A percentile compares a stretch with the other conserved stretches of the same genome.
phyloP scores from a whole-genome alignment of 257 asterid species.

The Voacanga thouarsii region DNA sequence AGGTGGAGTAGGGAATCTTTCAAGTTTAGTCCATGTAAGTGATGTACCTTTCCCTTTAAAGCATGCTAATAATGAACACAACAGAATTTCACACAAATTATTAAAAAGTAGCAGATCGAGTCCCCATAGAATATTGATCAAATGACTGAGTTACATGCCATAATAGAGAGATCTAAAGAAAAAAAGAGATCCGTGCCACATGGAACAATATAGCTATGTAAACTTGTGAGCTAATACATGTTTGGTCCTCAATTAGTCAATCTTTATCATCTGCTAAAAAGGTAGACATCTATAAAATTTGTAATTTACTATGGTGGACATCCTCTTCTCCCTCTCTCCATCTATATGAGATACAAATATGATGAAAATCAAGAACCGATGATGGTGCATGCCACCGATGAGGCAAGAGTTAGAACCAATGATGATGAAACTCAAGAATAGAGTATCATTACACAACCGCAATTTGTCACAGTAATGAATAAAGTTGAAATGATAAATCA shows the following conservation, averaged over 20 bases:
- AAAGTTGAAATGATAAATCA: too few species aligned
- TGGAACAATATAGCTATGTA: background rate
- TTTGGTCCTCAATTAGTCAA: background rate
- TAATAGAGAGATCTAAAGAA: background rate
- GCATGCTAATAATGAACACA: background rate
- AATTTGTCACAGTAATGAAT: too few species aligned
- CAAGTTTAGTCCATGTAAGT: background rate
- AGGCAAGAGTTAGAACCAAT: background rate
- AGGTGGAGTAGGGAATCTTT: background rate
- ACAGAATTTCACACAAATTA: background rate
- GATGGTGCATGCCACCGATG: too few species aligned
- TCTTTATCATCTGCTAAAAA: background rate
- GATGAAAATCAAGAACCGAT: too few species aligned
- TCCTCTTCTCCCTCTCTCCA: too few species aligned
- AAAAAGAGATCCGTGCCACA: background rate
- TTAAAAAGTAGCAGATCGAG: background rate
- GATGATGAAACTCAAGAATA: too few species aligned
- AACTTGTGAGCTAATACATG: background rate
- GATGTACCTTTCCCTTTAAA: background rate
- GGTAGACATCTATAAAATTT: background rate
- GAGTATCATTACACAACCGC: background rate
- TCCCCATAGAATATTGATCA: background rate
- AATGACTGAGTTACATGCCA: background rate
- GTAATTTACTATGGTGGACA: too few species aligned
- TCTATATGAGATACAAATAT: too few species aligned